Percentiles rank a stretch among this genome's conserved stretches.
Conservation (phyloP, 257 asterid genomes). For the Solanum gandarillasii region DNA sequence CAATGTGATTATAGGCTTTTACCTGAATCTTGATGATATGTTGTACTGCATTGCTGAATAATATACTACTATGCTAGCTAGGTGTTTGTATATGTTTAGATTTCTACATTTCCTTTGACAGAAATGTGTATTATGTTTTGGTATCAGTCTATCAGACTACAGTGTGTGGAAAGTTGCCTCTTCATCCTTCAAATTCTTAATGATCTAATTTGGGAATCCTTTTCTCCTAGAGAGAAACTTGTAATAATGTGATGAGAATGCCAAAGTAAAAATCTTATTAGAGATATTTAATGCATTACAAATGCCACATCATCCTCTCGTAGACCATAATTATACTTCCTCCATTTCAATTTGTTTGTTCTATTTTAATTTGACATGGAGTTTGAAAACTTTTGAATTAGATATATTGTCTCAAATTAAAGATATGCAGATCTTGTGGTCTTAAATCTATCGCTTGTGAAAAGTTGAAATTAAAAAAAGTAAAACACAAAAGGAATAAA, state of each 20-base stretch:
- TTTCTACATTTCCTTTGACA: background rate
- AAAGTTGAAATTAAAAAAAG: too few species aligned
- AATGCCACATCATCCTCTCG: background rate
- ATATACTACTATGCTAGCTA: background rate
- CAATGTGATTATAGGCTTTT: background rate
- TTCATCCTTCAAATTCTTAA: background rate
- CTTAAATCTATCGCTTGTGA: background rate
- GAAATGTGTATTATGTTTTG: background rate
- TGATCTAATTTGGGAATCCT: background rate
- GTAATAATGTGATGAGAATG: background rate
- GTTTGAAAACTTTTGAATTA: fast-evolving
- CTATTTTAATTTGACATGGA: background rate
- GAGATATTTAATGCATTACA: background rate
- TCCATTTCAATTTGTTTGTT: too few species aligned
- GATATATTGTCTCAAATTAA: background rate
- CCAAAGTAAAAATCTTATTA: background rate
- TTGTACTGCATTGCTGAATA: background rate
- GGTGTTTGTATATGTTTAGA: background rate
- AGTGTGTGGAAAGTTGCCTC: background rate
- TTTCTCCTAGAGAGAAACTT: background rate
- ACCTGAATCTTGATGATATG: background rate
- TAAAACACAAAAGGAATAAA: background rate
- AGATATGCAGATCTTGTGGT: background rate
- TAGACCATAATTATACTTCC: background rate
- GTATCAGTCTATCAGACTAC: background rate